Conservation (phyloP, 2,329 filamentous ascomycete species). For the Fusarium mundagurra region DNA sequence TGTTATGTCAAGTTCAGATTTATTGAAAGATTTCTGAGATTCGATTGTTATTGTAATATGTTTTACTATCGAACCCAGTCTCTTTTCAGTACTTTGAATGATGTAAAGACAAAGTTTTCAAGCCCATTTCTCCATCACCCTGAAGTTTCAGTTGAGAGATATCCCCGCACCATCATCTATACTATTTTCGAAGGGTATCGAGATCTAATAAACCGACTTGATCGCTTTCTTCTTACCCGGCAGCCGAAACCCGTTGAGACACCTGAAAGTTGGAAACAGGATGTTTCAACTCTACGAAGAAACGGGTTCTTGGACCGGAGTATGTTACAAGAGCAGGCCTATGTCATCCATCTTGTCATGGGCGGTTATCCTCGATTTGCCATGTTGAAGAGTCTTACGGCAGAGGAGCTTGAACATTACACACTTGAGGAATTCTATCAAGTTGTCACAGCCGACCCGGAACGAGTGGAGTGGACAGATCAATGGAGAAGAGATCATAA, state of each 20-base stretch:
- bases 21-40: neutral
- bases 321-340: fast-evolving
- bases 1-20: neutral
- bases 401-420: neutral
- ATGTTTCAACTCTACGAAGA: neutral
- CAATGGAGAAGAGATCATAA: neutral
- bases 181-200: no score
- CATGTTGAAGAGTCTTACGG: neutral
- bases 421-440: neutral
- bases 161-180: no score
- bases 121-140: neutral
- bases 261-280: neutral
- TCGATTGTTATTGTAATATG: neutral
- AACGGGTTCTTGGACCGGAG: neutral
- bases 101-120: neutral
- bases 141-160: no score
- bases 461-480: fast-evolving
- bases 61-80: neutral
- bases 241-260: neutral
- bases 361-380: neutral
- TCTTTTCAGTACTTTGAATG: neutral
- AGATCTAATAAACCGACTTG: neutral
- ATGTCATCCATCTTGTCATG: fast-evolving
- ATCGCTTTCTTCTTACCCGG: neutral
- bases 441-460: neutral